Conservation (phyloP, 1,284 basidiomycete genomes). For the Chiua sp. region DNA sequence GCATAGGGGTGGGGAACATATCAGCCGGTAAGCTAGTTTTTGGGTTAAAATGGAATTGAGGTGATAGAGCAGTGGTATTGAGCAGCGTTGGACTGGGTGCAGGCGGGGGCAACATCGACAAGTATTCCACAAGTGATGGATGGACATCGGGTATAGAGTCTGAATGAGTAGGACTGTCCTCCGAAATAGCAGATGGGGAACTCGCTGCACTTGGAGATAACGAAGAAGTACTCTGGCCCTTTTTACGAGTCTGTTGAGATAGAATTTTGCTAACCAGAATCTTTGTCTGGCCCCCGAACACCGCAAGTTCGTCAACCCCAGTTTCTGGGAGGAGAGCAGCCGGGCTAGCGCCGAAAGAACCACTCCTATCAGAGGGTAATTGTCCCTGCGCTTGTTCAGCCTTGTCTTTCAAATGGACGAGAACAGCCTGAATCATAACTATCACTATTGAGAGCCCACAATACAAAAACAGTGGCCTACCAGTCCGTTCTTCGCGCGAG, state of each 20-base stretch:
- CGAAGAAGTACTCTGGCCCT: conserved; percentile 19
- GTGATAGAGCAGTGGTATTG: conserved; percentile 3
- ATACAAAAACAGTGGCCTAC: conserved; percentile 39
- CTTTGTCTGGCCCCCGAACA: conserved; percentile 68
- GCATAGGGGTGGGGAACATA: conserved; percentile 1
- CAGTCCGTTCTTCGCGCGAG: conserved; percentile 55
- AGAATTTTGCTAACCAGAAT: conserved; percentile 60
- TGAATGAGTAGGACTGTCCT: conserved; percentile 30
- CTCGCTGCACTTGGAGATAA: conserved; percentile 28
- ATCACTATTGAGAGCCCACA: not conserved
- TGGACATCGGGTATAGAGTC: conserved; percentile 56
- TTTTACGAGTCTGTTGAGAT: conserved; percentile 36
- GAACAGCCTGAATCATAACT: conserved; percentile 44
- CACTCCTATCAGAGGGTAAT: conserved; percentile 45
- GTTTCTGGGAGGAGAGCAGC: conserved; percentile 46
- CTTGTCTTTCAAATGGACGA: conserved; percentile 53
- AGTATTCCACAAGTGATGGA: conserved; percentile 55
- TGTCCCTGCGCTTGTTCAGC: conserved; percentile 49
- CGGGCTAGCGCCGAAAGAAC: conserved; percentile 26
- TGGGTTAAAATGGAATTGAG: conserved; percentile 20
- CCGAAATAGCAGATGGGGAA: conserved; percentile 31
- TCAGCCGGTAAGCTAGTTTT: conserved; percentile 17
- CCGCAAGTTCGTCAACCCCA: conserved; percentile 64
- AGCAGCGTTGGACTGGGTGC: conserved; percentile 14
- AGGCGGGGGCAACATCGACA: conserved; percentile 44